Base-by-base conservation (phyloP, 1,284 basidiomycete genomes). In the Ganoderma lingzhi region DNA sequence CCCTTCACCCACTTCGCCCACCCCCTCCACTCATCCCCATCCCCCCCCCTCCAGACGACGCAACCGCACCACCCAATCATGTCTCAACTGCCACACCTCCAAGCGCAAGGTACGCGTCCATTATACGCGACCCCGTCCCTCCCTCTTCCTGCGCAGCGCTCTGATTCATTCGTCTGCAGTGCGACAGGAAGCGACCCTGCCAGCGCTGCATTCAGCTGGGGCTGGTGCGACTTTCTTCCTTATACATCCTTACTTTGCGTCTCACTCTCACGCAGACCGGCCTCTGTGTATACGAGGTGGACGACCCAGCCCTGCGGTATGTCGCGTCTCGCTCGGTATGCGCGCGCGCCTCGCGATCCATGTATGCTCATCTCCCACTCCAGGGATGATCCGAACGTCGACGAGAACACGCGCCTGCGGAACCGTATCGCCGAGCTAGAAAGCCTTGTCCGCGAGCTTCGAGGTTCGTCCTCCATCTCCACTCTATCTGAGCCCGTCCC, bases 21-120 rank as follows among this genome's bases (percentile, higher is more conserved):
- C 19, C 60, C 39, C 41, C 3, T 32, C 53, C 62, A 53, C 63
- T 55, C 53, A 59, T 53, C 67, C n/a, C 64, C 37, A n/a, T 58
- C 37, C 28, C 28, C 30, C 12, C 66, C 37, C 28, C 28, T 41
- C 12, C 66, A 87, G 91, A 73, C 87, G 95, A 78, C 87, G 95
- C 77, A 96, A 97, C 83, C 86, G 95, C 77, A 96, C 94, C 51
- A 96, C 95, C 8, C 92, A 96, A 83, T 90, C 88, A 30, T 97
- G 95, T 79, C 86, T 97, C 67, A 96, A 96, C 76, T 97, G 95
- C 82, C 95, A 96, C 81, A 95, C 94, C 62, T 96, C 95, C 67
- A 96, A 96, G 83, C 86, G 95, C 77, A 96, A 96, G 87, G 94
- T 95, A 71, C 70, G 86, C 79, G 42, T 69, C 44, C 23, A 56